These are phyloP conservation scores for Metrosideros polymorpha DNA, from an alignment of 441 rosid species.

Conservation along the genomic window DNA sequence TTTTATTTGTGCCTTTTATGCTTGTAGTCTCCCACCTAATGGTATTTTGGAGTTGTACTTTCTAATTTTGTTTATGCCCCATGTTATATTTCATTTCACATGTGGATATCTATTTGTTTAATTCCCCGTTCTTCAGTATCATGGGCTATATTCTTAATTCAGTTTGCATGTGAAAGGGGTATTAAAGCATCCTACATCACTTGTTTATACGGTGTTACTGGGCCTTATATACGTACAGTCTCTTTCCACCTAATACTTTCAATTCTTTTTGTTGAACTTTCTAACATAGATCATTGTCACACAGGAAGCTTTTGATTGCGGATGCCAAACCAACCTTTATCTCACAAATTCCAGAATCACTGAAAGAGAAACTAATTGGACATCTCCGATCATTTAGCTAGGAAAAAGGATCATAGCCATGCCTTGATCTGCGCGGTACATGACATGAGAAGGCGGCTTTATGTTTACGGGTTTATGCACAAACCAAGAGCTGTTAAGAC, in stretches of 20 bases:
- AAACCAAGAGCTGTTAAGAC: background rate
- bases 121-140: background rate
- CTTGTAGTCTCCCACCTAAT: background rate
- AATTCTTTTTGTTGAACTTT: background rate
- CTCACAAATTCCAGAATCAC: constrained; percentile 53
- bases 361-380: constrained; percentile 31
- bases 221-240: background rate
- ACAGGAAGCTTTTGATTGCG: constrained; percentile 62
- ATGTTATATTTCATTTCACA: background rate
- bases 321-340: constrained; percentile 48
- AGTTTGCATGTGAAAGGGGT: background rate
- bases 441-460: background rate
- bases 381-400: background rate
- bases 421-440: background rate
- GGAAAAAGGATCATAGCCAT: background rate
- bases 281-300: background rate
- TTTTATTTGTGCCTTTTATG: background rate
- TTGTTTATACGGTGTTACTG: background rate
- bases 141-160: background rate
- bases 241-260: background rate
- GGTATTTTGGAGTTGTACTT: background rate
- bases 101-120: background rate
- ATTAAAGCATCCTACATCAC: background rate
- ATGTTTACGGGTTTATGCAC: background rate
- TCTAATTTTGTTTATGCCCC: background rate